Evolutionary conservation across 176 grass and related monocot species (phyloP).

Genomic region (Oryza punctata): DNA sequence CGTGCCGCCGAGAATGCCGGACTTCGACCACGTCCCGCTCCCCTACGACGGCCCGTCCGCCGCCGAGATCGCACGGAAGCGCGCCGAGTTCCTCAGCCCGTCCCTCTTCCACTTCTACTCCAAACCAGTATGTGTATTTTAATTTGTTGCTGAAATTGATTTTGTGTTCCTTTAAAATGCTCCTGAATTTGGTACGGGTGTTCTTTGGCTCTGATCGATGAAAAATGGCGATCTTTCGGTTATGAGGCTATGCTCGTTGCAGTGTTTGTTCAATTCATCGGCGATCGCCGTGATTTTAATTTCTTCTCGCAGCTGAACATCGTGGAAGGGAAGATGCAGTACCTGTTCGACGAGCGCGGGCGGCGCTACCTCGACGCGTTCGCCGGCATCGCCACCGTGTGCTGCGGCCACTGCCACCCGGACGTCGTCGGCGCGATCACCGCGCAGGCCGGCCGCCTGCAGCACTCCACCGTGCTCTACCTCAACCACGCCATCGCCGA

Average conservation of each 20-base stretch:
- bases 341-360: constrained; percentile 83
- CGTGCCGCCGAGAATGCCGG: constrained; percentile 64
- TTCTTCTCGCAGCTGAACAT: constrained; percentile 67
- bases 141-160: neutral
- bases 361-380: constrained; percentile 87
- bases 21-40: constrained; percentile 71
- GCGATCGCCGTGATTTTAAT: neutral
- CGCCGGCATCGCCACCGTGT: constrained; percentile 91
- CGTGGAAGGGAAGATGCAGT: constrained; percentile 95
- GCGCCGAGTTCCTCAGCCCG: constrained; percentile 92
- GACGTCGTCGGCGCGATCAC: constrained; percentile 70
- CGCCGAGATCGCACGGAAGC: constrained; percentile 73
- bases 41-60: constrained; percentile 72
- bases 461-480: constrained; percentile 93
- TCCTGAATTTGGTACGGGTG: neutral
- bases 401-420: constrained; percentile 92
- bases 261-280: neutral
- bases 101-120: constrained; percentile 85
- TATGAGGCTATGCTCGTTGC: neutral
- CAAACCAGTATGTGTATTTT: constrained; percentile 56
- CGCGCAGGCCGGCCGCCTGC: constrained; percentile 61
- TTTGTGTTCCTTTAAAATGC: neutral
- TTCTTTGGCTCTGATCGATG: neutral
- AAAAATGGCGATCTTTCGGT: too few relatives aligned
- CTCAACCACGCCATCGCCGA: constrained; percentile 80